Evolutionary conservation across 768 basidiomycete species (phyloP), one percentile per base, ranked within the genome.

Genomic region (Tricholoma matsutake): DNA sequence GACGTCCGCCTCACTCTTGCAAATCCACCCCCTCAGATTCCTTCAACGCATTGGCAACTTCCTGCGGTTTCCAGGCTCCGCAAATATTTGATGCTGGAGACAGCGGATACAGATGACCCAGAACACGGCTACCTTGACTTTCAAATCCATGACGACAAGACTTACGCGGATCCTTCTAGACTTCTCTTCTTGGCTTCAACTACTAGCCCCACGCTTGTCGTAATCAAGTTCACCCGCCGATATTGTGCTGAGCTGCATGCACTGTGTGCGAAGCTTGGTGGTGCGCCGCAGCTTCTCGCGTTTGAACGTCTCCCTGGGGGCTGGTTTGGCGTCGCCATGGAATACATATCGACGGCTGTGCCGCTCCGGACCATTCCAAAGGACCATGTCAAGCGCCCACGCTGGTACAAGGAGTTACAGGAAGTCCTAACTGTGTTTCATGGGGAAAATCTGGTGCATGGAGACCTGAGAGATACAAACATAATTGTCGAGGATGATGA

Each of bases 281-380:
- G 63, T 54, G 73, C 73, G n/a, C 73, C 71, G 1, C 9, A 32
- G 31, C 34, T 74, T 10, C 59, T 68, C 55, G 71, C 58, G 18
- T 70, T 60, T 49, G 62, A 72, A 54, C 10, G 13, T 20, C 65
- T 74, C 31, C 68, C 71, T 45, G 72, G 71, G 22, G 69, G 72
- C 10, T 73, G 72, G 72, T 61, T 53, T 35, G 67, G 54, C 16
- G 61, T 72, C 1, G 71, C 67, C 4, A 71, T 73, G 72, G 67
- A 68, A 32, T 63, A 60, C 56, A 25, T 69, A 7, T 66, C 56
- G 32, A 56, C 35, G 58, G 64, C 53, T 49, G 47, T 49, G 47
- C 47, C 47, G 47, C 47, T 49, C 16, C 25, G 47, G 47, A 14
- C n/a, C 47, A 49, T 49, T 28, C 47, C 47, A 47, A 47, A 47